Evolutionary conservation across 305 asterid genomes (phyloP), one percentile per base, ranked within the genome.

Genomic region (Fraxinus ornus): DNA sequence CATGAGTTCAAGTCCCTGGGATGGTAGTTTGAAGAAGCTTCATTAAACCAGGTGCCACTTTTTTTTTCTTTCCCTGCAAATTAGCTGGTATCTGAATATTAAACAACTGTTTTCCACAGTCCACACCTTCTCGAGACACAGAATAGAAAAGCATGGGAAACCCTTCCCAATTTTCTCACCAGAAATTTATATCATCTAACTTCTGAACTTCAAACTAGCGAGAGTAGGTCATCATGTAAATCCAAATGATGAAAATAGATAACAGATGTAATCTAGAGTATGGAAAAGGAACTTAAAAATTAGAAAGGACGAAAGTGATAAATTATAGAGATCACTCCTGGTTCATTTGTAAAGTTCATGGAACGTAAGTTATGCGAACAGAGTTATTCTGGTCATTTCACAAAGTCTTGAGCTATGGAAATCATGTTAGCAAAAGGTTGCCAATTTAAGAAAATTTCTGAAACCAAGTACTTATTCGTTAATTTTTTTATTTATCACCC

Each of bases 61-160:
- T 62, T 7, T 21, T 62, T 8, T n/a, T 5, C 32, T 62, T 62
- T 62, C 71, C 32, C 71, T 8, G 32, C 32, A 62, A 62, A 62
- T 21, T 22, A 22, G 71, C 30, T 19, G 1, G 71, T 2, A 62
- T 19, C 71, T 21, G 32, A 21, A 62, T 62, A 21, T 62, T 22
- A 62, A 62, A 62, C 15, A 2, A 7, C 30, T 2, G 71, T 21
- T 62, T 22, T n/a, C 64, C 64, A 55, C 64, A n/a, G 24, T 55
- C 64, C 24, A 55, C 10, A n/a, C 64, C 26, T 55, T 55, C 78
- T 47, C 13, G 21, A n/a, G 44, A 64, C 33, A 10, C 19, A 17
- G 12, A 75, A 75, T 22, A 81, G 52, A 75, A 57, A 24, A 76
- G 32, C 32, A 39, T n/a, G 37, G 28, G 81, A 79, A 35, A 62